Evolutionary conservation across 768 basidiomycete genomes (phyloP), one percentile per base, ranked within the genome.

Genomic region (Boletus fagicola): DNA sequence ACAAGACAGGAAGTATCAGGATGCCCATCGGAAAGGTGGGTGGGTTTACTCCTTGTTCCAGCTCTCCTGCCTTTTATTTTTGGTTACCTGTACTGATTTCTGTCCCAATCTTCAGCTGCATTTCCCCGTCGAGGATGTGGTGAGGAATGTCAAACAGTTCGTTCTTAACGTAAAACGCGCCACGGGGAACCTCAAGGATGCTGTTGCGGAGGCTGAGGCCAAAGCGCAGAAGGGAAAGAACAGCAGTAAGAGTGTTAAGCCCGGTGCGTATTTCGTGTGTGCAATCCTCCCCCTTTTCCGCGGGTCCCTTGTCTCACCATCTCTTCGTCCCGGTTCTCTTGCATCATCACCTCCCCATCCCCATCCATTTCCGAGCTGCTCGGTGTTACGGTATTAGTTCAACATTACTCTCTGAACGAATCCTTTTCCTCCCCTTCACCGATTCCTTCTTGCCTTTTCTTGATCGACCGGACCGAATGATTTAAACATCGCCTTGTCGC

Each of bases 1-100:
- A 97, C 75, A 88, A 88, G 69, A 72, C 79, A 30, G 94, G 96
- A 9, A 87, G 86, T 30, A 92, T 98, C 48, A 83, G 90, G 43
- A 82, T 89, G 50, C 86, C 92, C 38, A 84, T 94, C 60, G 92
- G 83, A 10, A 84, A 85, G 68, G 93, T 93, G 56, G 59, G 81
- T 72, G 56, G 60, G 80, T 72, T 13, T 12, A 13, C 45, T 44
- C 11, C 11, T 39, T 18, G 18, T 26, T 16, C 40, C 24, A 35
- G 22, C 28, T 38, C 40, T 58, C 20, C 40, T 46, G 12, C 49
- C 28, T 48, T 45, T 50, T 26, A 15, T 54, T 53, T 47, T 30
- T 44, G n/a, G 44, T 39, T 33, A 9, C 42, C 33, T 22, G 18
- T 28, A 11, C 57, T 59, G 20, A 65, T 50, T 39, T 20, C 42